Evolutionary conservation across 2,329 filamentous ascomycete genomes (phyloP).

Genomic region (Penicillium psychrosexuale): DNA sequence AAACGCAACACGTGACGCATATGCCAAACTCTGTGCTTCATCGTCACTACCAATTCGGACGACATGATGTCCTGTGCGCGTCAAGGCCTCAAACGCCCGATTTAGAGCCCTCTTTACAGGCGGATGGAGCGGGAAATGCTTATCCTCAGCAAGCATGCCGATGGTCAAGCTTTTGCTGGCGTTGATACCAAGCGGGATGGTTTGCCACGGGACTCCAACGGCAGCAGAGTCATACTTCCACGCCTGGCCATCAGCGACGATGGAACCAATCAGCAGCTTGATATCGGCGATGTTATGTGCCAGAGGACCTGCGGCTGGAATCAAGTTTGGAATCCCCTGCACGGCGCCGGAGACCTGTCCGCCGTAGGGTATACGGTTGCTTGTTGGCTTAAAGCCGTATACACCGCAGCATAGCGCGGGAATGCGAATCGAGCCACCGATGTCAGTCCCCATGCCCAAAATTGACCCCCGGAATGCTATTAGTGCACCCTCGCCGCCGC

Average conservation of each 20-base stretch:
- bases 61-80: slow-evolving; percentile 47
- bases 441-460: slow-evolving; percentile 37
- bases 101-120: slow-evolving; percentile 49
- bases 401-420: slow-evolving; percentile 35
- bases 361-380: slow-evolving; percentile 30
- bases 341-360: slow-evolving; percentile 22
- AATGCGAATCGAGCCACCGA: slow-evolving; percentile 39
- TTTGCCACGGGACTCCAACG: slow-evolving; percentile 48
- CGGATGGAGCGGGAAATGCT: slow-evolving; percentile 51
- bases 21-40: slow-evolving; percentile 21
- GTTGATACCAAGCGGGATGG: slow-evolving; percentile 3
- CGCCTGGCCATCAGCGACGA: slow-evolving; percentile 38
- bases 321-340: slow-evolving; percentile 18
- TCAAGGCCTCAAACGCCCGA: slow-evolving; percentile 39
- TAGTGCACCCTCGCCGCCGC: slow-evolving; percentile 37
- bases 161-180: slow-evolving; percentile 39
- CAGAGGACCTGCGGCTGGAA: slow-evolving; percentile 20
- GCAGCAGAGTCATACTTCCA: slow-evolving; percentile 48
- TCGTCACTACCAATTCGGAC: slow-evolving; percentile 37
- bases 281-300: slow-evolving; percentile 22
- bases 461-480: slow-evolving; percentile 37
- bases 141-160: slow-evolving; percentile 50
- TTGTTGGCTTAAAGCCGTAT: slow-evolving; percentile 38
- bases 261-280: slow-evolving; percentile 36
- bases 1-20: slow-evolving; percentile 36